Base-by-base conservation (phyloP, 805 yeast species). In the Pichia rugopelliculosa region DNA sequence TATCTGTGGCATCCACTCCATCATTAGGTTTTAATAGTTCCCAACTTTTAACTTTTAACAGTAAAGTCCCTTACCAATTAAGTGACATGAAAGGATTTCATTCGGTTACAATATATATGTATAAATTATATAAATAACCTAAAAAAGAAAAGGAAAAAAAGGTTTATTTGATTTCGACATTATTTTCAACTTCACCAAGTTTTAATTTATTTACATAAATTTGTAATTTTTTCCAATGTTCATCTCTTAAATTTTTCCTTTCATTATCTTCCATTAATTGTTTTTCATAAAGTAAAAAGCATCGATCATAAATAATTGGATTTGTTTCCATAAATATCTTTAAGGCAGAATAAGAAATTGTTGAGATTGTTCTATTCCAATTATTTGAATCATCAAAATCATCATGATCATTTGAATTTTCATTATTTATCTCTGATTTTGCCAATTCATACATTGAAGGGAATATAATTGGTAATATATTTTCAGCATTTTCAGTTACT, bases 331-430 rank as follows among this genome's bases (percentile, higher is more conserved):
- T 80, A 60, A 93, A 90, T 47, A 87, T 84, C 64, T 89, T 89
- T 58, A 93, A 73, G 0, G 98, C 96, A 49, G 85, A 86, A 68
- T 80, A 89, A 2, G 96, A 95, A 73, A 91, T 78, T 42, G 87
- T 81, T 56, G 91, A 93, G 39, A 93, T 90, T 36, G 96, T 88
- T 58, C 93, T 77, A 66, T 93, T 93, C 99, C 99, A 93, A 58
- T 86, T 91, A 38, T 60, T 61, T 11, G 66, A 61, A 55, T 76
- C 80, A 13, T 62, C 61, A 39, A 72, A 60, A 53, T 73, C 80
- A 13, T 65, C 66, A 6, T 62, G 65, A n/a, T 58, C 55, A 12
- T 52, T 27, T 13, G 6, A 23, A 17, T 25, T 24, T n/a, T 13
- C 20, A 39, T 39, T 39, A 25, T 66, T 66, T 46, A 65, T 48